Evolutionary conservation across 1,139 yeast genomes (phyloP).

Genomic region (Candida albicans): DNA sequence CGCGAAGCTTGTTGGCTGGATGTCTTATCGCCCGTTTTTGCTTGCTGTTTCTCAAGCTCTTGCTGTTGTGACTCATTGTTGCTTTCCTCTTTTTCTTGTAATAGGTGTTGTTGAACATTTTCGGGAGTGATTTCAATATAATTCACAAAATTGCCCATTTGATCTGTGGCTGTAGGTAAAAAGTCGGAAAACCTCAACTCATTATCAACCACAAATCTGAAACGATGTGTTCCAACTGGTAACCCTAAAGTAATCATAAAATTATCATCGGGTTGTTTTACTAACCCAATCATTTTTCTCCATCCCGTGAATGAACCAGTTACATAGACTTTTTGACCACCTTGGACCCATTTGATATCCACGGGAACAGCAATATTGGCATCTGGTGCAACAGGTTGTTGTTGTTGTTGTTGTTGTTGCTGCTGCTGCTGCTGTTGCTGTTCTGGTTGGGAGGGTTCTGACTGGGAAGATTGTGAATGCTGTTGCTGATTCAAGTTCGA

Average conservation of each 20-base stretch:
- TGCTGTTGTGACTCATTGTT: slow-evolving; percentile 14
- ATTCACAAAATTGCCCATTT: slow-evolving; percentile 52
- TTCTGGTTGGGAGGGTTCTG: slow-evolving; percentile 14
- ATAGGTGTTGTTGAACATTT: slow-evolving; percentile 31
- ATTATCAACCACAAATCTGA: slow-evolving; percentile 49
- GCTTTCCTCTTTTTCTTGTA: slow-evolving; percentile 19
- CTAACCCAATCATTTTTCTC: slow-evolving; percentile 52
- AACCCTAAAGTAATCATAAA: slow-evolving; percentile 45
- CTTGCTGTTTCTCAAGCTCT: slow-evolving; percentile 13
- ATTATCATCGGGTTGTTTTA: slow-evolving; percentile 46
- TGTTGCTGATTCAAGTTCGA: slow-evolving; percentile 10
- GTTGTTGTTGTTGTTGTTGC: slow-evolving; percentile 16
- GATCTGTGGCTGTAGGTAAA: slow-evolving; percentile 52
- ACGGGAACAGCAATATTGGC: slow-evolving; percentile 60
- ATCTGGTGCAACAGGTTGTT: slow-evolving; percentile 15
- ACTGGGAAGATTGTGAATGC: slow-evolving; percentile 9
- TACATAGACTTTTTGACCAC: slow-evolving; percentile 78
- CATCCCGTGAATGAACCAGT: slow-evolving; percentile 53
- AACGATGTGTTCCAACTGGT: slow-evolving; percentile 50
- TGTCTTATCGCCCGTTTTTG: slow-evolving; percentile 7
- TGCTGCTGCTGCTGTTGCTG: slow-evolving; percentile 14
- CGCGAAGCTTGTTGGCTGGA: slow-evolving; percentile 15
- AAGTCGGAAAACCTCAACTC: slow-evolving; percentile 48
- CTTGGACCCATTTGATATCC: slow-evolving; percentile 90
- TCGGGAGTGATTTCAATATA: slow-evolving; percentile 51